Evolutionary conservation across 129 eudicot species (phyloP).

Genomic region (Deinandra increscens): DNA sequence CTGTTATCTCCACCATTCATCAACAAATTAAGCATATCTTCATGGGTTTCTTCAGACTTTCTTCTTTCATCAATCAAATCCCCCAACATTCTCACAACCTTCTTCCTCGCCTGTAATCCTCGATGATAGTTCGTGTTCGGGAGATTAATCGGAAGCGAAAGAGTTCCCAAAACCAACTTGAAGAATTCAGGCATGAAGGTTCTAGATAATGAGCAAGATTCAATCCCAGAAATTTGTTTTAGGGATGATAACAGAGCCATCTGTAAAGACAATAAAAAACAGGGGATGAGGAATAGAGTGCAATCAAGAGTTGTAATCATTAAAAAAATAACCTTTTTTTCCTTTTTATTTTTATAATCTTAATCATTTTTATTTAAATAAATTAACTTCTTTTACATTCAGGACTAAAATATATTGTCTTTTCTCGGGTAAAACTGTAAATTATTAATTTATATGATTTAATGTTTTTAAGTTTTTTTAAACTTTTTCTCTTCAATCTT

Average conservation of each 20-base stretch:
- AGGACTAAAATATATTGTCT: too few species aligned
- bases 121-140: constrained; percentile 75
- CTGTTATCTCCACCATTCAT: constrained; percentile 62
- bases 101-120: constrained; percentile 93
- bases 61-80: constrained; percentile 64
- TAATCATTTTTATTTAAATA: too few species aligned
- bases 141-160: constrained; percentile 92
- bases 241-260: constrained; percentile 91
- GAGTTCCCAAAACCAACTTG: constrained; percentile 84
- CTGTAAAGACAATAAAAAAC: constrained; percentile 36
- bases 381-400: too few species aligned
- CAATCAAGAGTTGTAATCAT: constrained; percentile 3
- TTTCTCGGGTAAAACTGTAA: too few species aligned
- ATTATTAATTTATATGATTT: too few species aligned
- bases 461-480: too few species aligned
- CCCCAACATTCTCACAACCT: constrained; percentile 57
- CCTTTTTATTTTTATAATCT: too few species aligned
- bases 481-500: too few species aligned
- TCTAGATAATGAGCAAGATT: constrained; percentile 54
- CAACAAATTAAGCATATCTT: constrained; percentile 75
- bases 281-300: constrained; percentile 20
- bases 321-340: too few species aligned
- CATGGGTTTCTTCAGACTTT: constrained; percentile 45
- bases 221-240: constrained; percentile 76
- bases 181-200: constrained; percentile 91